A percentile compares a stretch with the other conserved stretches of the same genome.
phyloP scores from a whole-genome alignment of 163 green algal species.

The Trebouxiophyceae sp. region DNA sequence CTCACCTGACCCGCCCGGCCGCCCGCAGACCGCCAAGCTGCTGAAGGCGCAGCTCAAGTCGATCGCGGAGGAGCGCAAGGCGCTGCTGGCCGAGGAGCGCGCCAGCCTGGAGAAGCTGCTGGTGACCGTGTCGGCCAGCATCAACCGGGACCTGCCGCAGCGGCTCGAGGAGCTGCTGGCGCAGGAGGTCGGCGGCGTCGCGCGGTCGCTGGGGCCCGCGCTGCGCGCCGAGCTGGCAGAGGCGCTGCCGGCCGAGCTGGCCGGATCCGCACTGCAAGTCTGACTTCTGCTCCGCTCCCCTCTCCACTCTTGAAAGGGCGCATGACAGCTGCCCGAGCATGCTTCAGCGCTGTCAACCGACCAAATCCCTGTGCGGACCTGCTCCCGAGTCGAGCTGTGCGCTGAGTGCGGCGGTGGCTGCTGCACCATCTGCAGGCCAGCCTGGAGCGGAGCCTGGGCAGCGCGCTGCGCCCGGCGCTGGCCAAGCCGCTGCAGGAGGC shows the following conservation, averaged over 20 bases:
- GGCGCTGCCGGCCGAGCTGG: constrained; percentile 18
- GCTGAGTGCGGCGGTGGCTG: too few species aligned
- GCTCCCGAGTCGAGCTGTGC: too few species aligned
- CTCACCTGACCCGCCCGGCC: too few species aligned
- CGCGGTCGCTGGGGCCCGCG: constrained; percentile 4
- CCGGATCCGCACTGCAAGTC: too few species aligned
- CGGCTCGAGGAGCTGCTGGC: constrained; percentile 22
- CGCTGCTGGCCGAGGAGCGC: constrained; percentile 32
- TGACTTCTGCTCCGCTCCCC: too few species aligned
- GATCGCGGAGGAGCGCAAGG: constrained; percentile 27
- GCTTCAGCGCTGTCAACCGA: too few species aligned
- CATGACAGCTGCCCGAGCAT: too few species aligned
- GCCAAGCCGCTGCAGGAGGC: constrained; percentile 36
- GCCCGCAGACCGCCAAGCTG: constrained; percentile 12
- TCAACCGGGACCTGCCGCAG: constrained; percentile 40
- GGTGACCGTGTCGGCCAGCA: constrained; percentile 23
- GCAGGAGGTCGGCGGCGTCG: constrained; percentile 1
- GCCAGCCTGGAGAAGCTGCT: constrained; percentile 35
- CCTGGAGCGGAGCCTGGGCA: constrained; percentile 27
- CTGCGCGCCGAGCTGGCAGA: constrained; percentile 21
- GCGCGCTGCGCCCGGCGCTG: constrained; percentile 24
- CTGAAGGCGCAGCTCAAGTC: constrained; percentile 6
- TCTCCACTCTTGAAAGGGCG: too few species aligned
- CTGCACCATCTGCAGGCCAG: constrained; percentile 15
- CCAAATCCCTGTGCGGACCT: too few species aligned